A percentile compares a stretch with the other conserved stretches of the same genome.
Evolutionary conservation across 75 land plant genomes (phyloP).

Genomic region (Cupressus sempervirens): DNA sequence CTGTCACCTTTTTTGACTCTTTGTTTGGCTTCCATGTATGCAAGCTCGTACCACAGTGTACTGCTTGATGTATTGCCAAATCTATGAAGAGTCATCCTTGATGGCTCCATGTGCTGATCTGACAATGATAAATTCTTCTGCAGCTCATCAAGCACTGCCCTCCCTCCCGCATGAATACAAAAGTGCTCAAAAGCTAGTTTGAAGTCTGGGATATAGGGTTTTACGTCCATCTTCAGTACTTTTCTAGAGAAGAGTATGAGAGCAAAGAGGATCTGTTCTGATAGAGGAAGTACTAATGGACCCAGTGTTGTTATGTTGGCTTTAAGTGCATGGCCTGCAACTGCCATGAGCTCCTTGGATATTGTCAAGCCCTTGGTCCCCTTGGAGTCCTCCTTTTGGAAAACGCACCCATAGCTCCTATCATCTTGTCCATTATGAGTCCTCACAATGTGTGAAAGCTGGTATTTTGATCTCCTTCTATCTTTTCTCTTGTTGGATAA

Average conservation of each 20-base stretch:
- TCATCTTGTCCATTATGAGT: conserved; percentile 57
- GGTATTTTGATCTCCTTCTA: conserved; percentile 59
- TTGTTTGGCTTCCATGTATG: conserved; percentile 69
- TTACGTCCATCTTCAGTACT: conserved; percentile 12
- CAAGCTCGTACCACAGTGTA: conserved; percentile 74
- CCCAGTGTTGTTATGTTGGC: conserved; percentile 76
- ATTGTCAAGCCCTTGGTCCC: conserved; percentile 21
- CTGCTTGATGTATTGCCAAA: conserved; percentile 74
- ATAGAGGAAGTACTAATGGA: conserved; percentile 59
- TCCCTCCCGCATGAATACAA: conserved; percentile 51
- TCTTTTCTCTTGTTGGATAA: conserved; percentile 44
- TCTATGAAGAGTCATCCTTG: conserved; percentile 53
- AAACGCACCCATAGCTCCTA: conserved; percentile 27
- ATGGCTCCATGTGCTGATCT: conserved; percentile 62
- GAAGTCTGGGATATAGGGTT: conserved; percentile 69
- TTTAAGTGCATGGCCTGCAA: conserved; percentile 58
- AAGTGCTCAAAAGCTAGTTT: conserved; percentile 66
- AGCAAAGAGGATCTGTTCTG: conserved; percentile 37
- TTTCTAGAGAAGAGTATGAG: conserved; percentile 26
- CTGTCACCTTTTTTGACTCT: conserved; percentile 53
- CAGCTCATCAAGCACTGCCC: conserved; percentile 54
- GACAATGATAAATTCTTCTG: conserved; percentile 55
- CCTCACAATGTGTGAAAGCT: conserved; percentile 58
- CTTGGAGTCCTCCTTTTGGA: conserved; percentile 34
- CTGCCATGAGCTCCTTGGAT: conserved; percentile 41